These are phyloP conservation scores for Teunomyces gatunensis DNA, from an alignment of 805 yeast genomes.

Conservation along the genomic window DNA sequence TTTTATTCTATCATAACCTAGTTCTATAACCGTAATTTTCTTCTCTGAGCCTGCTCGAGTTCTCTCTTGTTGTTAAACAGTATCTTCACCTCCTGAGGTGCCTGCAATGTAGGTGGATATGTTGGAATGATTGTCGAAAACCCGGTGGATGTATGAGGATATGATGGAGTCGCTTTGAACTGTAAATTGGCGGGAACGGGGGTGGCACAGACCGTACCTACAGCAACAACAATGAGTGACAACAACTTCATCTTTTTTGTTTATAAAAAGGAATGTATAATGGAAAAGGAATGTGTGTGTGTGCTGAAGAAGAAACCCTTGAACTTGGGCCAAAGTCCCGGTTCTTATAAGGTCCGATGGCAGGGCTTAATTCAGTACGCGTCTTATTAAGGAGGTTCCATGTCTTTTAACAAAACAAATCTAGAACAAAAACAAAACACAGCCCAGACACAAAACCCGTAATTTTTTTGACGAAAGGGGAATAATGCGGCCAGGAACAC, in stretches of 20 bases:
- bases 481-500: background rate
- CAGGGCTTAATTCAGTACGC: background rate
- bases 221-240: background rate
- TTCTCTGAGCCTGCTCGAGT: slow-evolving; percentile 7
- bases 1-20: too few relatives aligned
- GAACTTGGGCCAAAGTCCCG: background rate
- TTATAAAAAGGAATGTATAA: background rate
- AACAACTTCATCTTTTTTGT: background rate
- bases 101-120: slow-evolving; percentile 15
- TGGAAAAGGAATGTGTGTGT: background rate
- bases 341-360: background rate
- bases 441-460: background rate
- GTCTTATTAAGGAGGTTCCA: background rate
- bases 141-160: slow-evolving; percentile 8
- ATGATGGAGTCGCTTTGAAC: slow-evolving; percentile 16
- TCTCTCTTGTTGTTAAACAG: slow-evolving; percentile 15
- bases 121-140: slow-evolving; percentile 17
- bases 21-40: background rate
- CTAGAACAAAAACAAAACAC: background rate
- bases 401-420: background rate
- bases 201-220: slow-evolving; percentile 15
- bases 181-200: slow-evolving; percentile 30
- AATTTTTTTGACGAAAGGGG: background rate
- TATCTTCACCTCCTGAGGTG: slow-evolving; percentile 12
- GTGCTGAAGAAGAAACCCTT: background rate